Evolutionary conservation across 176 grass and related monocot species (phyloP), one percentile per base, ranked within the genome.

Genomic region (Avena sativa): DNA sequence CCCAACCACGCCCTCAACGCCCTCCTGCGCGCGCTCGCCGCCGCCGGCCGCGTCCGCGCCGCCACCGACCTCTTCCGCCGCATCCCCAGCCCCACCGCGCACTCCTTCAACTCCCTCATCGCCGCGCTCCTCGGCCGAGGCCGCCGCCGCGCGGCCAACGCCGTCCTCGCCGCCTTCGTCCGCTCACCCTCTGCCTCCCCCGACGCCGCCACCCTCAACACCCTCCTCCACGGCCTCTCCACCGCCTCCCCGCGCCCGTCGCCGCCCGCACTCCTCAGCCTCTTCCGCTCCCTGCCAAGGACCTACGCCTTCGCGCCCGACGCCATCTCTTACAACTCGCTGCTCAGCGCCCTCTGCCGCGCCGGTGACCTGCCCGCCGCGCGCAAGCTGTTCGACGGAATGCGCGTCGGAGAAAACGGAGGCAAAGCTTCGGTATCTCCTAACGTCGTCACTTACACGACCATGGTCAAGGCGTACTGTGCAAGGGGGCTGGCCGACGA

Each of bases 51-150:
- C 82, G 57, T 97, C 85, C 93, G 93, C 85, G 89, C 86, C 79
- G 93, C 95, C 12, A 5, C 87, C 32, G 76, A 85, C 50, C 85
- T 93, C 83, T 93, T 93, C 80, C 60, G 87, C 71, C 80, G 81
- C 85, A 87, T 92, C 57, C 93, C 95, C 15, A 57, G 53, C 8
- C 93, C 93, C 8, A 93, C 93, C 7, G 34, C 91, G 65, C 91
- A 93, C 60, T 92, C 93, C 53, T 98, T 88, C 89, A 98, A 98
- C 86, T 91, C 95, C 81, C 93, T 98, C 60, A 87, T 98, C 14
- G 80, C 90, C 20, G 89, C 76, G 13, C 89, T 98, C 53, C 88
- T 95, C 76, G 63, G 69, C 21, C 93, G 95, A 13, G 89, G 91
- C 62, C 93, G 91, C 48, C 58, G 67, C 55, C 85, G 87, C 34